Base-by-base conservation (phyloP, 2,329 filamentous ascomycete genomes). In the Thielaviopsis punctulata region DNA sequence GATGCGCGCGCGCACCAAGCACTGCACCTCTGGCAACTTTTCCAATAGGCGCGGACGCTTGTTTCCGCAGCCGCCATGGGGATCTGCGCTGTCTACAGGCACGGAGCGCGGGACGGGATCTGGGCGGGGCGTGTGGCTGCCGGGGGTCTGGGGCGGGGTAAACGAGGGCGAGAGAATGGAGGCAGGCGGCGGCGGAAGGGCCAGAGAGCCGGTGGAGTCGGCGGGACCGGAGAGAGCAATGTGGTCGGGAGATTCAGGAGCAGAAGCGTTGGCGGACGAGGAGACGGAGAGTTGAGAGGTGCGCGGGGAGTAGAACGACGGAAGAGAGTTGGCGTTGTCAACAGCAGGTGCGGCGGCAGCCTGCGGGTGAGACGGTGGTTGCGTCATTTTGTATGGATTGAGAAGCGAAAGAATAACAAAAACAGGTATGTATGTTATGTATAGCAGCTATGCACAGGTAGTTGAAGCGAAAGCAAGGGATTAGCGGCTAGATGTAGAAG, bases 1-100 rank as follows among this genome's bases (percentile, higher is more conserved):
- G 60, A 98, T 98, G 52, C 92, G 82, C 18, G 92, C 92, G 58
- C 92, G 84, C 48, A 96, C 92, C 58, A 93, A 80, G 69, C 92
- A 98, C 64, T 86, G 81, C n/a, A 98, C 90, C 22, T 84, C 69
- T 7, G 90, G 92, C 1, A 96, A 72, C 13, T 73, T 77, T 58
- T 83, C 73, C 6, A 95, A 76, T 21, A 95, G 72, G 55, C 78
- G 80, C 1, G 87, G 86, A 27, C 76, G 72, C 63, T 80, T 81
- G 49, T 70, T 68, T 24, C 77, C 77, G 58, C 77, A 81, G 48
- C 77, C 77, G 48, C 77, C 77, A 0, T 70, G 70, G 0, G 73
- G 71, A 3, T 73, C 63, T 15, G 72, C 75, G 59, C 75, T 79
- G 62, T 82, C 78, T 41, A 81, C 77, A 1, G 75, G 75, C 7